Conservation (phyloP, 108 stramenopile genomes). For the Pseudonitzschia pungens region DNA sequence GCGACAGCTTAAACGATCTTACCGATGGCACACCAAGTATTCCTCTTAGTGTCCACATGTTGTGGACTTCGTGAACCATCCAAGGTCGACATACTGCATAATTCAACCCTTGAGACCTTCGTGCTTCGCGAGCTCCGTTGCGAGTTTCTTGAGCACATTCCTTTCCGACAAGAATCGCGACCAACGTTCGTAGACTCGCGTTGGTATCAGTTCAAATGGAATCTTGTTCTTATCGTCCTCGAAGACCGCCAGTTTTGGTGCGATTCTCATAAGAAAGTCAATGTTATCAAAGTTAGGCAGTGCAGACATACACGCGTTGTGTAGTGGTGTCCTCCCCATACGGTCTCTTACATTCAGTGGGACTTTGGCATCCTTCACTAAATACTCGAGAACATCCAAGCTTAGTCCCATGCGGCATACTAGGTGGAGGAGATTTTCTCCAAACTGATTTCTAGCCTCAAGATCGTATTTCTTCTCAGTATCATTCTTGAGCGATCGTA, state of each 20-base stretch:
- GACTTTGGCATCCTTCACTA: slow-evolving; percentile 47
- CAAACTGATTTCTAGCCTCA: slow-evolving; percentile 56
- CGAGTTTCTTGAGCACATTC: background rate
- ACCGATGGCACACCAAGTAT: too few species aligned
- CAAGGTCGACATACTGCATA: too few species aligned
- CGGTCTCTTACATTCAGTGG: slow-evolving; percentile 62
- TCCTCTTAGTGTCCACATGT: too few species aligned
- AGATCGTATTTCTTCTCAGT: slow-evolving; percentile 20
- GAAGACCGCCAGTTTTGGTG: slow-evolving; percentile 30
- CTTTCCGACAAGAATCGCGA: slow-evolving; percentile 1
- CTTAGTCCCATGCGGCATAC: slow-evolving; percentile 61
- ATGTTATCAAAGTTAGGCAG: slow-evolving; percentile 48
- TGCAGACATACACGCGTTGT: slow-evolving; percentile 78
- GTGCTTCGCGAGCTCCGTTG: background rate
- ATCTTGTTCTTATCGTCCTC: slow-evolving; percentile 36
- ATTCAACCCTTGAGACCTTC: slow-evolving; percentile 4
- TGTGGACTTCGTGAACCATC: background rate
- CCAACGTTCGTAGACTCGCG: slow-evolving; percentile 10
- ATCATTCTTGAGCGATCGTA: background rate
- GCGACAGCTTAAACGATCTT: too few species aligned
- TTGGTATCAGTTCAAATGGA: slow-evolving; percentile 23
- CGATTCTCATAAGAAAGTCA: slow-evolving; percentile 23
- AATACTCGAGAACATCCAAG: slow-evolving; percentile 27
- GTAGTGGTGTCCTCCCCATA: slow-evolving; percentile 73
- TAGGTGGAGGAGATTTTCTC: slow-evolving; percentile 78